Evolutionary conservation across 768 basidiomycete genomes (phyloP).

Genomic region (Rhizopogon vesiculosus): DNA sequence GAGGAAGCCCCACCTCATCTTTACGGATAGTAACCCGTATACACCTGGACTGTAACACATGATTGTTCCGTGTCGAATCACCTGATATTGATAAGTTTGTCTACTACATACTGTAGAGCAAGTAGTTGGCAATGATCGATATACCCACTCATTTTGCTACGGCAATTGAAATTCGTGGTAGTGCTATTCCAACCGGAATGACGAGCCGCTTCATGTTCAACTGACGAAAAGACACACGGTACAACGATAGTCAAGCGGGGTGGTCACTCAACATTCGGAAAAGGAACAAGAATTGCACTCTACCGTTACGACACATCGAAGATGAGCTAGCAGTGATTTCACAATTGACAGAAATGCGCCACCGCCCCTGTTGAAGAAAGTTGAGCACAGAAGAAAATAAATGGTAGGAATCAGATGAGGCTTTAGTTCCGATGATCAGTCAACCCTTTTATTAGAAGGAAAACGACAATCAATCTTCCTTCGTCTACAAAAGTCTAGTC

Average conservation of each 20-base stretch:
- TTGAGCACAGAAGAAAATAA: constrained; percentile 45
- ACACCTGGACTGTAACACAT: constrained; percentile 38
- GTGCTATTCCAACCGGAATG: constrained; percentile 26
- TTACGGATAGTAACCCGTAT: constrained; percentile 53
- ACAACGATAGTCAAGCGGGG: constrained; percentile 95
- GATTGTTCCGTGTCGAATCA: not conserved
- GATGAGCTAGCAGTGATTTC: no score
- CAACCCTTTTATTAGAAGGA: no score
- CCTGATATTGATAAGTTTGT: not conserved
- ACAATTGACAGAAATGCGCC: no score
- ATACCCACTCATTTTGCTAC: no score
- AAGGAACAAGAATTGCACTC: constrained; percentile 70
- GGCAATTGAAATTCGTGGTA: no score
- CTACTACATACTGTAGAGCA: not conserved
- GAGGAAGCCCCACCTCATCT: constrained; percentile 65
- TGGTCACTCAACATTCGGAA: constrained; percentile 80
- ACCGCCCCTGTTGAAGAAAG: constrained; percentile 17
- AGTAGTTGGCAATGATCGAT: no score
- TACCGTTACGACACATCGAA: constrained; percentile 75
- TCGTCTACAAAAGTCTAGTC: not conserved
- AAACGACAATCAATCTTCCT: no score
- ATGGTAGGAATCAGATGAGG: constrained; percentile 71
- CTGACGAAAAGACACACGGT: constrained; percentile 38
- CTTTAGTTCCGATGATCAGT: constrained; percentile 91
- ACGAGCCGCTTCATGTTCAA: constrained; percentile 52